Percentiles rank a stretch among this genome's conserved stretches.
Evolutionary conservation across 768 basidiomycete genomes (phyloP).

Genomic region (Pholiota microspora): DNA sequence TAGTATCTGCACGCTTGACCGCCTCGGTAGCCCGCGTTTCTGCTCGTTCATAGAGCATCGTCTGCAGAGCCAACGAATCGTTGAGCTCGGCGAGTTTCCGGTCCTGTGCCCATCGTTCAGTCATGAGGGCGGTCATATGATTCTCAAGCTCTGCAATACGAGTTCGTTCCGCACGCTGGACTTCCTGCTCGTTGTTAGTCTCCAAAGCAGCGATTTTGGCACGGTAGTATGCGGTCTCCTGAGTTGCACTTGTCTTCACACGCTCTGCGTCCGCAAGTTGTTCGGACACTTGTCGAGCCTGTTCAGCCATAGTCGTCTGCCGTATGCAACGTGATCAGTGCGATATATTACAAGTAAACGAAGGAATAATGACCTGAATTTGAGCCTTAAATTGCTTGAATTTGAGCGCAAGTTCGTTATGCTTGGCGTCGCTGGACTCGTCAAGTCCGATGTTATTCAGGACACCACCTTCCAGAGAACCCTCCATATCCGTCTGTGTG

Average conservation of each 20-base stretch:
- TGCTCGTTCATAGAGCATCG: conserved; percentile 74
- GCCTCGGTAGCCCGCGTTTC: conserved; percentile 78
- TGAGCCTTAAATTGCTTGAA: conserved; percentile 88
- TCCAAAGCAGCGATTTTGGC: conserved; percentile 92
- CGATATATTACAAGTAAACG: neutral
- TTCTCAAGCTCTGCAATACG: conserved; percentile 74
- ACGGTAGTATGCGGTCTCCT: conserved; percentile 95
- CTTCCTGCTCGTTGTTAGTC: conserved; percentile 59
- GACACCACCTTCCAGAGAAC: conserved; percentile 34
- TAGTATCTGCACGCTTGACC: conserved; percentile 67
- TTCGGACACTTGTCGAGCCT: conserved; percentile 75
- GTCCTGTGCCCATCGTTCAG: conserved; percentile 64
- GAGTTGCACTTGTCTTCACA: conserved; percentile 70
- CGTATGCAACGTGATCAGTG: conserved; percentile 7
- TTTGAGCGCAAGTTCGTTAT: conserved; percentile 70
- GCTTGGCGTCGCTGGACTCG: conserved; percentile 45
- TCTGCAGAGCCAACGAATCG: conserved; percentile 74
- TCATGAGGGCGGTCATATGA: conserved; percentile 57
- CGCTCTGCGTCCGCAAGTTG: conserved; percentile 80
- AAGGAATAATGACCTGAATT: conserved; percentile 62
- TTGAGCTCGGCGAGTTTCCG: conserved; percentile 68
- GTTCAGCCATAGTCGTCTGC: conserved; percentile 71
- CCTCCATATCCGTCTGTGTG: conserved; percentile 56
- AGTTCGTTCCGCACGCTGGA: conserved; percentile 72
- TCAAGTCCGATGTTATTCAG: conserved; percentile 25